Conservation (phyloP, 106 monocot genomes). For the Acorus gramineus region DNA sequence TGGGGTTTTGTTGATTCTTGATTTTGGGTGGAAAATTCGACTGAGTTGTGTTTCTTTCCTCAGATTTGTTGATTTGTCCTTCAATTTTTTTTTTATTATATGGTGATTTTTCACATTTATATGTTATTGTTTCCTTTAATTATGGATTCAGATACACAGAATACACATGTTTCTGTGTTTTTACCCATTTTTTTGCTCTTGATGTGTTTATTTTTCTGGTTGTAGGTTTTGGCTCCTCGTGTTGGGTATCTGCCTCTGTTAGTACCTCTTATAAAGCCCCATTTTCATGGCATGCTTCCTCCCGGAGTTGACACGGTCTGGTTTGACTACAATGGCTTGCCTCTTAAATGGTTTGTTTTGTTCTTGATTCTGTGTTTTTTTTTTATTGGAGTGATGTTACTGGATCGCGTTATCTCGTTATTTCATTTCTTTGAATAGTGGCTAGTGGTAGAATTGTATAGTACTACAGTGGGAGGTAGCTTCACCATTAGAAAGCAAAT, state of each 20-base stretch:
- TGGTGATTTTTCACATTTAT: too few relatives aligned
- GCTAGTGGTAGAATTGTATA: too few relatives aligned
- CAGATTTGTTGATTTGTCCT: too few relatives aligned
- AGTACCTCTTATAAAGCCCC: conserved; percentile 62
- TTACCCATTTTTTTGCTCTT: background rate
- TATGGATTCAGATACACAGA: too few relatives aligned
- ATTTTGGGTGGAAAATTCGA: too few relatives aligned
- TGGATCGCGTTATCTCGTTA: background rate
- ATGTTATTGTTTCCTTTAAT: too few relatives aligned
- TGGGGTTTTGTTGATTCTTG: too few relatives aligned
- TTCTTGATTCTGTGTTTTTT: background rate
- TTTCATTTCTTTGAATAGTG: background rate
- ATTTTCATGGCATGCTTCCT: conserved; percentile 74
- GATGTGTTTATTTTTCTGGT: conserved; percentile 2
- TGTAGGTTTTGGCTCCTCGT: conserved; percentile 65
- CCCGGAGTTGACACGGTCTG: conserved; percentile 80
- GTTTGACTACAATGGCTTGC: conserved; percentile 94
- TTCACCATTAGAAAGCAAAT: too few relatives aligned
- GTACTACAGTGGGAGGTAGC: too few relatives aligned
- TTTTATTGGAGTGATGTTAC: too few relatives aligned
- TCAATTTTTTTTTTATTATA: too few relatives aligned
- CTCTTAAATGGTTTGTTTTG: conserved; percentile 68
- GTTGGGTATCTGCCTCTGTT: conserved; percentile 82
- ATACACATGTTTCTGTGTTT: background rate
- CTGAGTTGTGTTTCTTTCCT: too few relatives aligned